Conservation (phyloP, 139 green algal genomes). For the Eudorina sp. region DNA sequence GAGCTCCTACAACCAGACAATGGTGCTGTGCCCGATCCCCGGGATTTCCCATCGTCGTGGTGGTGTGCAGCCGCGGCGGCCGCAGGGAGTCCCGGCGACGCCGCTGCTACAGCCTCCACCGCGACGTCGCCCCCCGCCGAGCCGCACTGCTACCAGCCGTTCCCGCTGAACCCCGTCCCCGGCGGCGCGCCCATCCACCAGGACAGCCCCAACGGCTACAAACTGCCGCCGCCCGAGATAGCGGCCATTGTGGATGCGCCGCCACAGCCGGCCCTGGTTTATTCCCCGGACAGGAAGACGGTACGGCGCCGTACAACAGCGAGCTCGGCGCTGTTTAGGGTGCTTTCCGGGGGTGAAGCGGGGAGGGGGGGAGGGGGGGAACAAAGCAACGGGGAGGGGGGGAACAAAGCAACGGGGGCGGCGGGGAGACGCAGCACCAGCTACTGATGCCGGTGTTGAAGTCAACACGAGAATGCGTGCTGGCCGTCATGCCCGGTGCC, state of each 20-base stretch:
- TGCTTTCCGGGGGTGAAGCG: background rate
- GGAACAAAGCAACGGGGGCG: background rate
- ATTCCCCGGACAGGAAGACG: slow-evolving; percentile 88
- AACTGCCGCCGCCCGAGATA: slow-evolving; percentile 88
- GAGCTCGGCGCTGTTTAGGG: background rate
- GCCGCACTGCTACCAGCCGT: background rate
- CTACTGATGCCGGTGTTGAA: background rate
- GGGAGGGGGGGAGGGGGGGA: background rate
- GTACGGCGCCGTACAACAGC: slow-evolving; percentile 31
- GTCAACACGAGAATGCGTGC: no score
- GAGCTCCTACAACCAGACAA: no score
- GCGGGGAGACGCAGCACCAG: background rate
- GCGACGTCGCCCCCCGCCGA: background rate
- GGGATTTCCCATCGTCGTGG: no score
- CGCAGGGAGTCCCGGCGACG: no score
- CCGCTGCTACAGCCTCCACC: no score
- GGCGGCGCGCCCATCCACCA: slow-evolving; percentile 18
- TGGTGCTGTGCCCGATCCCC: no score
- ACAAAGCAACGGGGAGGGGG: background rate
- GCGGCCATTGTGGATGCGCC: slow-evolving; percentile 90
- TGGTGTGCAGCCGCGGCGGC: no score
- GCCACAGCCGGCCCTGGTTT: slow-evolving; percentile 84
- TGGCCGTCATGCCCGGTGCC: background rate
- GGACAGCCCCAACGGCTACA: slow-evolving; percentile 75
- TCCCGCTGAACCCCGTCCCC: background rate